Conservation (phyloP, 305 asterid species). For the Stenogyne calaminthoides region DNA sequence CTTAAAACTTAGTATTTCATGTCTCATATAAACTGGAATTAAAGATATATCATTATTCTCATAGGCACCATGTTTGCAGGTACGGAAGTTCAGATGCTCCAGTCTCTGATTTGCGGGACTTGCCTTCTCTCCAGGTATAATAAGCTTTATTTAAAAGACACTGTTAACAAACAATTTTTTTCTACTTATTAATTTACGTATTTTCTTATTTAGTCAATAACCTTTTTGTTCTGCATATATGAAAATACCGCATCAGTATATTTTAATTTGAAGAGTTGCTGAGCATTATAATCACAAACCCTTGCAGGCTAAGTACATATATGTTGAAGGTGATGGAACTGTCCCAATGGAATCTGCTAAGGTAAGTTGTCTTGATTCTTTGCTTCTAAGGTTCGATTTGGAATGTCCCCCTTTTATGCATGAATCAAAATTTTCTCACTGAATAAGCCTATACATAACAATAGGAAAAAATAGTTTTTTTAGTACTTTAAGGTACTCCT, state of each 20-base stretch:
- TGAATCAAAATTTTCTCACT: too few species aligned
- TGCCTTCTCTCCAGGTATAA: conserved; percentile 73
- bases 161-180: conserved; percentile 8
- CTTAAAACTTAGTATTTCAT: background rate
- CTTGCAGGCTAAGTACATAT: conserved; percentile 71
- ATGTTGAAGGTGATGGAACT: conserved; percentile 96
- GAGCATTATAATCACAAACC: conserved; percentile 9
- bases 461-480: too few species aligned
- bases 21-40: background rate
- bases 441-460: background rate
- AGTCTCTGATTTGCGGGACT: conserved; percentile 64
- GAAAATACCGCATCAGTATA: background rate
- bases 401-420: background rate
- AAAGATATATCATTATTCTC: background rate
- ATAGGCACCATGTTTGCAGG: conserved; percentile 49
- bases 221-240: background rate
- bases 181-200: background rate
- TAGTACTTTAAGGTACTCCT: too few species aligned
- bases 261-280: background rate
- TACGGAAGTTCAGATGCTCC: conserved; percentile 87
- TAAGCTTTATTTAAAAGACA: conserved; percentile 14
- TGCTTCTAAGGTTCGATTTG: conserved; percentile 23
- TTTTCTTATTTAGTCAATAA: background rate
- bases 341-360: conserved; percentile 94
- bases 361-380: conserved; percentile 43